Base-by-base conservation (phyloP, 768 basidiomycete species). In the Serendipita sp. region DNA sequence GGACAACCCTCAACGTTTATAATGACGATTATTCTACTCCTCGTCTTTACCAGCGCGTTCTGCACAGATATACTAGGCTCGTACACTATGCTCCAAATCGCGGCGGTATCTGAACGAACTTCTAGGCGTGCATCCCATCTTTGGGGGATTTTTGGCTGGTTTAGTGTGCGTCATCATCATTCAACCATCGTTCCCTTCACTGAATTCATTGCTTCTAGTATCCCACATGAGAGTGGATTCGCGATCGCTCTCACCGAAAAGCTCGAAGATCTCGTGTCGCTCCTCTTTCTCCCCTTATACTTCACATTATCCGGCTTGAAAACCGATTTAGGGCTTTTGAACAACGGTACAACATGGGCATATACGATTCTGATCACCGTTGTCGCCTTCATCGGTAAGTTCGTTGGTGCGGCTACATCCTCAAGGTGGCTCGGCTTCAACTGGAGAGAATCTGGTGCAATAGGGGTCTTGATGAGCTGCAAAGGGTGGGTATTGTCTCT, bases 381-480 rank as follows among this genome's bases (percentile, higher is more conserved):
- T 3, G 79, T 90, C 50, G 85, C 88, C 0, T 96, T 92, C 71
- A 68, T 76, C 34, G 82, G 86, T 64, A 96, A 96, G 72, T 93
- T 93, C 71, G 45, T 81, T 16, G 80, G 85, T 1, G 90, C 88
- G 69, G 80, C 78, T 3, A 67, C 71, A 5, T 76, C 82, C 0
- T 88, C 90, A 3, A 78, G 76, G 64, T 58, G 73, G 0, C 75
- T 74, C 43, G 86, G 86, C 0, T 94, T 88, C 74, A 81, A 77
- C 43, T 77, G 74, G 72, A 78, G 92, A n/a, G 91, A 94, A 72
- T 76, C 83, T 1, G 82, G 83, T 24, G 89, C 91, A 3, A 85
- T 94, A 63, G 92, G 92, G 2, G 79, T 84, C 58, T 73, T 96
- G 26, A 96, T 96, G 92, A 82, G 82, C 71, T 91, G 89, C 75